Conservation (phyloP, 2,329 filamentous ascomycete genomes). For the Hypoxylon sp. region DNA sequence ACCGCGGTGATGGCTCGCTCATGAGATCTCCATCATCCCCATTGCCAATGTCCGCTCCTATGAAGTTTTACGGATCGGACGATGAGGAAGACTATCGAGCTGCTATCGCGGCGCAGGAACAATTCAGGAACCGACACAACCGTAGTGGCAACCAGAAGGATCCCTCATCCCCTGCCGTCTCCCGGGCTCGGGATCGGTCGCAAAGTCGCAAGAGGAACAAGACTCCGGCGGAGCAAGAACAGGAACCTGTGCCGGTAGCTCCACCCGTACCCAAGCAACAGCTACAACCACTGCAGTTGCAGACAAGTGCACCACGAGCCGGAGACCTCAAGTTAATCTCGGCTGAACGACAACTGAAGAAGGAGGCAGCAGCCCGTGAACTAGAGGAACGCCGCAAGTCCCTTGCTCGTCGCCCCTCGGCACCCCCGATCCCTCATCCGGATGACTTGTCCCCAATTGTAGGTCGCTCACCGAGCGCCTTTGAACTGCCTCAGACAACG, state of each 20-base stretch:
- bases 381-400: slow-evolving; percentile 90
- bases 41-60: slow-evolving; percentile 76
- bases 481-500: slow-evolving; percentile 61
- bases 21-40: slow-evolving; percentile 84
- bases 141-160: slow-evolving; percentile 62
- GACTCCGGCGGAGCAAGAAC: slow-evolving; percentile 49
- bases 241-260: slow-evolving; percentile 50
- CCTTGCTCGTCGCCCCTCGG: slow-evolving; percentile 82
- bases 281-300: slow-evolving; percentile 22
- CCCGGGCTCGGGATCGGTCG: slow-evolving; percentile 55
- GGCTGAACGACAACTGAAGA: slow-evolving; percentile 74
- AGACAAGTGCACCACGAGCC: slow-evolving; percentile 57
- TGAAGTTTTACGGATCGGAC: slow-evolving; percentile 69
- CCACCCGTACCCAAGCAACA: slow-evolving; percentile 43
- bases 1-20: slow-evolving; percentile 69
- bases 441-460: slow-evolving; percentile 63
- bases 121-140: slow-evolving; percentile 68
- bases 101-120: slow-evolving; percentile 67
- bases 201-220: slow-evolving; percentile 55
- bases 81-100: slow-evolving; percentile 73
- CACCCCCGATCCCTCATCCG: slow-evolving; percentile 84
- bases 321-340: slow-evolving; percentile 69
- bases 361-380: slow-evolving; percentile 83
- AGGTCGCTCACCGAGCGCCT: slow-evolving; percentile 50
- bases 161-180: slow-evolving; percentile 50